Percentiles rank a stretch among this genome's conserved stretches.
Conservation (phyloP, 169 alveolate species). For the Fabrea salina region DNA sequence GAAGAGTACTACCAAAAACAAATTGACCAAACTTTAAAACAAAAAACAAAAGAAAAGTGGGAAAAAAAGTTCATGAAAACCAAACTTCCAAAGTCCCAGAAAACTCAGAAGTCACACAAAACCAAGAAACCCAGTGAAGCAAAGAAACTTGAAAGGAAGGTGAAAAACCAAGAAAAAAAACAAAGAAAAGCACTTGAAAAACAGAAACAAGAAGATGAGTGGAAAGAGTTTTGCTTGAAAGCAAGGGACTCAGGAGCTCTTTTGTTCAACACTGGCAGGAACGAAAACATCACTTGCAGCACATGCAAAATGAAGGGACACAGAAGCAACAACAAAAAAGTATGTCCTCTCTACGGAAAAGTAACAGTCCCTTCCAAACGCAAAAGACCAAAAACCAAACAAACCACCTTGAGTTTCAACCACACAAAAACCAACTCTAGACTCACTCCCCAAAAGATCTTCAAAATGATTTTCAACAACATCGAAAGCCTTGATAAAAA, state of each 20-base stretch:
- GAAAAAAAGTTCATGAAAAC: neutral
- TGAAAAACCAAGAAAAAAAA: neutral
- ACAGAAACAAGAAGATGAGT: too few relatives aligned
- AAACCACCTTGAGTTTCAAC: too few relatives aligned
- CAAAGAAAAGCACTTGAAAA: neutral
- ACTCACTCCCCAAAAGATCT: too few relatives aligned
- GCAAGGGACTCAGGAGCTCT: neutral
- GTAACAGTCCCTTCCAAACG: too few relatives aligned
- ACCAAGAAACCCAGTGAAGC: slow-evolving; percentile 12
- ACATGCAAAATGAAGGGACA: slow-evolving; percentile 30
- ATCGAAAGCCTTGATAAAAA: too few relatives aligned
- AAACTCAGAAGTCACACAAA: neutral
- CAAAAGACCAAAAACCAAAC: too few relatives aligned
- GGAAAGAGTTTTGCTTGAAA: neutral
- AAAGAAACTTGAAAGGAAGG: neutral
- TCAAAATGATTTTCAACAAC: too few relatives aligned
- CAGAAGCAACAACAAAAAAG: slow-evolving; percentile 18
- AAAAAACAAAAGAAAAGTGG: neutral
- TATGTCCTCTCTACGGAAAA: too few relatives aligned
- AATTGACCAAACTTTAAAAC: neutral
- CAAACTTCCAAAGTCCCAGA: neutral
- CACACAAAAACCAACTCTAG: too few relatives aligned
- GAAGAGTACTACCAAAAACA: neutral
- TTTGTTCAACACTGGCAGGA: neutral
- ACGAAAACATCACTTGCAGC: slow-evolving; percentile 21